Base-by-base conservation (phyloP, 208 protist species). In the Giardia duodenalis region DNA sequence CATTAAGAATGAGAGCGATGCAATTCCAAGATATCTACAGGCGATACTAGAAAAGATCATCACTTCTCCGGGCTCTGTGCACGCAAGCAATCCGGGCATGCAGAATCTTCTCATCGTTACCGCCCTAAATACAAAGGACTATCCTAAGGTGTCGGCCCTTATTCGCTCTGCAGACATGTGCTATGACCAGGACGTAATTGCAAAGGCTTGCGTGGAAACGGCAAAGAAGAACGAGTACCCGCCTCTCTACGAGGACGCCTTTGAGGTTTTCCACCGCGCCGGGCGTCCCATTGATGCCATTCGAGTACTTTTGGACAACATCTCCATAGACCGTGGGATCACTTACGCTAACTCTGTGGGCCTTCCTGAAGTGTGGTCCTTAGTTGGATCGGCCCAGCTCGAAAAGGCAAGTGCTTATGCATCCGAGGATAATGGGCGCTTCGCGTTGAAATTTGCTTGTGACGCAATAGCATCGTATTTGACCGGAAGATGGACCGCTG, bases 31-130 rank as follows among this genome's bases (percentile, higher is more conserved):
- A 88, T 97, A 99, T 94, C 96, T 99, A 43, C 99, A 99, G 90
- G 98, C 98, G 93, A 96, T 99, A 45, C 95, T 99, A 0, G 98
- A 99, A 94, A 98, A 99, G 95, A 99, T 99, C 95, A 97, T 99
- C 39, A 39, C 89, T 45, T 47, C 88, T 47, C 57, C 57, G 1
- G 44, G 44, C 0, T 67, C 89, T 22, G 88, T 86, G 0, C 99
- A 99, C 96, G 96, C 95, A 91, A 96, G 97, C 67, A 99, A 99
- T 96, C 95, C 96, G 87, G 99, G 98, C 94, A 96, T 99, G 2
- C 98, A 99, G 95, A 99, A 99, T 95, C 96, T 99, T 48, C 96
- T 99, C 44, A 99, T 99, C 93, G 96, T 99, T 88, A 99, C 98
- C 45, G 98, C 98, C 48, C 97, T 99, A 94, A 98, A 99, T 92